Percentiles rank a stretch among this genome's conserved stretches.
phyloP scores from a whole-genome alignment of 2,329 filamentous ascomycete species.

The Pyrenochaeta sp. region DNA sequence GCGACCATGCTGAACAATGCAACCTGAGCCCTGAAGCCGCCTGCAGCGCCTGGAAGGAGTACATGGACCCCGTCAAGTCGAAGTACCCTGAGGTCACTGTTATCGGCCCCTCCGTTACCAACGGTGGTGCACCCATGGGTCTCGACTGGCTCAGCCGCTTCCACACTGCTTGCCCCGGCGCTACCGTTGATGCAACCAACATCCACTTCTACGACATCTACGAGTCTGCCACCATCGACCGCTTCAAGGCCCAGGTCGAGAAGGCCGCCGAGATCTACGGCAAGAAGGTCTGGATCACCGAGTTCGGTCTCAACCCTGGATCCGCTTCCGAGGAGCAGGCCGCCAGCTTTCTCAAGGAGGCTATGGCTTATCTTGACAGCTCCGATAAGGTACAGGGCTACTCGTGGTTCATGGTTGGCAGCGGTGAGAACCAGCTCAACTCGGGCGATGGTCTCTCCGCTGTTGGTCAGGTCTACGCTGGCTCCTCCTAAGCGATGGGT shows the following conservation, averaged over 20 bases:
- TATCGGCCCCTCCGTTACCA: slow-evolving; percentile 46
- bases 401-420: slow-evolving; percentile 50
- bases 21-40: slow-evolving; percentile 44
- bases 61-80: slow-evolving; percentile 43
- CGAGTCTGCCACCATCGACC: slow-evolving; percentile 35
- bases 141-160: slow-evolving; percentile 46
- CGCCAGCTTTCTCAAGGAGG: slow-evolving; percentile 45
- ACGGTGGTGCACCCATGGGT: slow-evolving; percentile 33
- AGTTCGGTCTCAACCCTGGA: slow-evolving; percentile 48
- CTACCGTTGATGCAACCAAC: slow-evolving; percentile 46
- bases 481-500: slow-evolving; percentile 14
- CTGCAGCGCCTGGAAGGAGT: slow-evolving; percentile 41
- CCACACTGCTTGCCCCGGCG: slow-evolving; percentile 44
- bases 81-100: slow-evolving; percentile 43
- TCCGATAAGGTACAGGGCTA: slow-evolving; percentile 44
- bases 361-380: slow-evolving; percentile 45
- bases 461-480: slow-evolving; percentile 39
- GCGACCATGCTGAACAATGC: slow-evolving; percentile 43
- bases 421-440: slow-evolving; percentile 42
- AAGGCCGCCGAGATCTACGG: slow-evolving; percentile 37
- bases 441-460: slow-evolving; percentile 27
- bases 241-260: slow-evolving; percentile 52
- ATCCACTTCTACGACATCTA: slow-evolving; percentile 52
- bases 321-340: slow-evolving; percentile 38
- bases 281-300: slow-evolving; percentile 50